Evolutionary conservation across 352 stramenopile species (phyloP).

Genomic region (Phytopythium ostracodes): DNA sequence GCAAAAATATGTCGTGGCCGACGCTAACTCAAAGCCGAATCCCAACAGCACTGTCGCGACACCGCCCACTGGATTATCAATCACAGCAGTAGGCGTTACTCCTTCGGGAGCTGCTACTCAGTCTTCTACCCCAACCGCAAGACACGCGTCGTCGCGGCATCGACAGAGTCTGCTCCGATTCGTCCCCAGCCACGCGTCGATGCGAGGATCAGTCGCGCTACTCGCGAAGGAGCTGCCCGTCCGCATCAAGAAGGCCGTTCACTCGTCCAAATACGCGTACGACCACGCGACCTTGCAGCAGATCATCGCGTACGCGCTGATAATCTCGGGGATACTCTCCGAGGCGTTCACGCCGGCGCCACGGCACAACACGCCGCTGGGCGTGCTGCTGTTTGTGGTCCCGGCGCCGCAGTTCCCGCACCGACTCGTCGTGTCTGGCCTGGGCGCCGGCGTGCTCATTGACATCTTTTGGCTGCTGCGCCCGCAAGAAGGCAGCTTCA

Average conservation of each 20-base stretch:
- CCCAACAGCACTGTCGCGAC: neutral
- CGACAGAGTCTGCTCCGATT: conserved; percentile 1
- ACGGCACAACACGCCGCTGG: conserved; percentile 70
- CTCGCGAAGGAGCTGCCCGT: neutral
- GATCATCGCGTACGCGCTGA: conserved; percentile 44
- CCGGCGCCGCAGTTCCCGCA: conserved; percentile 28
- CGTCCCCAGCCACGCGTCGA: neutral
- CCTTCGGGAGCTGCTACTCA: neutral
- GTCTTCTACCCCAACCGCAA: neutral
- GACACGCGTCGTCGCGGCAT: neutral
- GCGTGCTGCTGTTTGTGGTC: conserved; percentile 43
- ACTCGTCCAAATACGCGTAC: conserved; percentile 24
- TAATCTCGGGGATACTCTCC: conserved; percentile 57
- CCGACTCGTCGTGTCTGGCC: conserved; percentile 46
- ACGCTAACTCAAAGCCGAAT: neutral
- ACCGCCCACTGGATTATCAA: too few relatives aligned
- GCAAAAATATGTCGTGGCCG: conserved; percentile 22
- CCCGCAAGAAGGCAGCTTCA: conserved; percentile 55
- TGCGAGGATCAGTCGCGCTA: neutral
- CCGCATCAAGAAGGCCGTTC: conserved; percentile 13
- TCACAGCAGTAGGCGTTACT: too few relatives aligned
- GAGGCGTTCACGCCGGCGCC: conserved; percentile 57
- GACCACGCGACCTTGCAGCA: conserved; percentile 49
- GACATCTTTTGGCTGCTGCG: conserved; percentile 71
- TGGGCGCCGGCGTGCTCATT: conserved; percentile 36